A percentile compares a stretch with the other conserved stretches of the same genome.
Conservation (phyloP, 2,329 filamentous ascomycete genomes). For the Cladosporium sp. region DNA sequence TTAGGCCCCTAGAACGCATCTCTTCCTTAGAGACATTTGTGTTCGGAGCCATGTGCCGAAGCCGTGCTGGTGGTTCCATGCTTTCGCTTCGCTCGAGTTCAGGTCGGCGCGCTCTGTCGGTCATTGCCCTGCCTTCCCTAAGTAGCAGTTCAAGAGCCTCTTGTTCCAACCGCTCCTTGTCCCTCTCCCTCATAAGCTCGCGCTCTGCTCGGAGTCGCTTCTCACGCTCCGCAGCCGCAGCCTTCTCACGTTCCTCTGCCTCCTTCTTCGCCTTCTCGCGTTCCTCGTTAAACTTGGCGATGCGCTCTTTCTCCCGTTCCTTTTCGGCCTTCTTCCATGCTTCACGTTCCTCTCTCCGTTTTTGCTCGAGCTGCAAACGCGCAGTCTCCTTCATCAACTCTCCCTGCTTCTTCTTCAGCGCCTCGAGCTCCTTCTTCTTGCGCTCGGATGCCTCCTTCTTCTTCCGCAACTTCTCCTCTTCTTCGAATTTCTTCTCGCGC, state of each 20-base stretch:
- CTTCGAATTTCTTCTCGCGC: constrained; percentile 62
- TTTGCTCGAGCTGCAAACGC: constrained; percentile 48
- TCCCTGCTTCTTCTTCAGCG: constrained; percentile 51
- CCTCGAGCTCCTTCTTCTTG: constrained; percentile 52
- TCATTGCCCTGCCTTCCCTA: constrained; percentile 56
- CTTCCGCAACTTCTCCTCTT: constrained; percentile 59
- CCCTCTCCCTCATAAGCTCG: constrained; percentile 34
- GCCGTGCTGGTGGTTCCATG: constrained; percentile 44
- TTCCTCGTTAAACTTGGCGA: constrained; percentile 54
- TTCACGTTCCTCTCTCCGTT: constrained; percentile 50
- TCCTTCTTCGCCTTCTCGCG: constrained; percentile 41
- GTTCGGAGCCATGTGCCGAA: constrained; percentile 26
- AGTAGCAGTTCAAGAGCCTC: constrained; percentile 55
- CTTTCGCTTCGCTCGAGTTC: constrained; percentile 50
- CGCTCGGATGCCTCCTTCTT: constrained; percentile 63
- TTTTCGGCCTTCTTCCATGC: constrained; percentile 47
- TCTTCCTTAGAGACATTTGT: constrained; percentile 30
- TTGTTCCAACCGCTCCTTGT: constrained; percentile 58
- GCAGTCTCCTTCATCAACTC: constrained; percentile 46
- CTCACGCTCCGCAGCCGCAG: constrained; percentile 49
- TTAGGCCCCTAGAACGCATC: constrained; percentile 34
- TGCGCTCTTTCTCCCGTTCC: constrained; percentile 56
- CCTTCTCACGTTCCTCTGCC: constrained; percentile 54
- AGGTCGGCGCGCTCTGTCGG: constrained; percentile 53
- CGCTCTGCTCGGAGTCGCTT: constrained; percentile 39